phyloP scores from a whole-genome alignment of 2,329 filamentous ascomycete species.

The Neophaeococcomyces aloes region DNA sequence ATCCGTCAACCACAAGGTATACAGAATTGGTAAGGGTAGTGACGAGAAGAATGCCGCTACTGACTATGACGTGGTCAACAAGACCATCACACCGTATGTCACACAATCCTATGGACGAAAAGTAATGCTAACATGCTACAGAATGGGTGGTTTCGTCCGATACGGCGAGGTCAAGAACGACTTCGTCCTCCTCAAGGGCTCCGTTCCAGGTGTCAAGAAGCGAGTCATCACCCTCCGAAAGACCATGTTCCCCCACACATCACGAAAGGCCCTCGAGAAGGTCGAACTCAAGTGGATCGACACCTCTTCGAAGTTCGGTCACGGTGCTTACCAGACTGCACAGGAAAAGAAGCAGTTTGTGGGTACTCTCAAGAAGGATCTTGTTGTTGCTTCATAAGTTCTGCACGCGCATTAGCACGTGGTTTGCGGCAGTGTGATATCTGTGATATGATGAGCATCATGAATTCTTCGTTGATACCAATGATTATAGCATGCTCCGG shows the following conservation, averaged over 20 bases:
- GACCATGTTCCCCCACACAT: conserved; percentile 96
- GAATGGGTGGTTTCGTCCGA: conserved; percentile 97
- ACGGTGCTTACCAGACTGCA: conserved; percentile 97
- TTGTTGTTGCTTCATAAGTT: conserved; percentile 45
- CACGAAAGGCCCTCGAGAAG: conserved; percentile 93
- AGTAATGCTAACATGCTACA: conserved; percentile 38
- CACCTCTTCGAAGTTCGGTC: conserved; percentile 98
- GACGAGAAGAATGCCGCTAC: conserved; percentile 90
- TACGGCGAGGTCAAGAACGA: conserved; percentile 99
- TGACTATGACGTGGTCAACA: conserved; percentile 95
- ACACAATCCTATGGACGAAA: background rate
- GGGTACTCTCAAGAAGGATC: conserved; percentile 99
- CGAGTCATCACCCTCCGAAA: conserved; percentile 97
- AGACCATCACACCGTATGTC: conserved; percentile 98
- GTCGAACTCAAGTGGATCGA: conserved; percentile 99
- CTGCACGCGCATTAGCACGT: background rate
- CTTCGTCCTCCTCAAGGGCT: conserved; percentile 96
- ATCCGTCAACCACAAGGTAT: conserved; percentile 99
- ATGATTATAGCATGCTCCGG: too few species aligned
- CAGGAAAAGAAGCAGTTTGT: conserved; percentile 97
- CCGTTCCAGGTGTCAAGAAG: conserved; percentile 97
- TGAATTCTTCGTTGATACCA: too few species aligned
- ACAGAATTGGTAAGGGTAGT: conserved; percentile 89
- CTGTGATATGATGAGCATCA: too few species aligned
- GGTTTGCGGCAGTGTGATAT: too few species aligned